These are phyloP conservation scores for Flaveria bidentis DNA, from an alignment of 129 eudicot species.

Conservation along the genomic window DNA sequence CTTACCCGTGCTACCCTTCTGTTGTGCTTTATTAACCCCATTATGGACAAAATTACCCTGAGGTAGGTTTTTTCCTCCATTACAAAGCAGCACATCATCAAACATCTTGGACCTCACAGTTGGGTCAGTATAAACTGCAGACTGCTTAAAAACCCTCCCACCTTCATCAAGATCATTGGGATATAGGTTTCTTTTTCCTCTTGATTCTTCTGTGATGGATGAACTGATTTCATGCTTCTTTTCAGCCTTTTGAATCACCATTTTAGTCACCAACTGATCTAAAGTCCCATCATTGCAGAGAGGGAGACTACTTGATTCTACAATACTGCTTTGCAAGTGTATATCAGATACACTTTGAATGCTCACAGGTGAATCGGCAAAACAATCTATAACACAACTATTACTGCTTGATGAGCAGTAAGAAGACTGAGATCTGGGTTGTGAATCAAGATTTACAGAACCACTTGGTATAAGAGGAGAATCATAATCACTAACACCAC, in stretches of 20 bases:
- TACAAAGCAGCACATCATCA: conserved; percentile 65
- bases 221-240: conserved; percentile 21
- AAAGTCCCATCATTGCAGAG: conserved; percentile 36
- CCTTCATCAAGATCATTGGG: conserved; percentile 39
- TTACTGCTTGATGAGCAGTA: conserved; percentile 43
- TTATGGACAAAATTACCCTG: conserved; percentile 50
- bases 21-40: conserved; percentile 38
- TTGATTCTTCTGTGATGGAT: conserved; percentile 30
- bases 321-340: conserved; percentile 56
- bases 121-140: conserved; percentile 56
- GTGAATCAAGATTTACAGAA: conserved; percentile 34
- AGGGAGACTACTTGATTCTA: conserved; percentile 59
- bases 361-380: conserved; percentile 71
- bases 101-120: conserved; percentile 62
- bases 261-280: conserved; percentile 22
- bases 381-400: conserved; percentile 46
- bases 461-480: conserved; percentile 24
- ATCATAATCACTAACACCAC: conserved; percentile 36
- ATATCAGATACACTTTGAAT: conserved; percentile 49
- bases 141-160: conserved; percentile 55
- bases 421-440: conserved; percentile 53
- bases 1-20: conserved; percentile 42
- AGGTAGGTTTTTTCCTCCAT: conserved; percentile 41
- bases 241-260: conserved; percentile 34
- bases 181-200: conserved; percentile 53